Percentiles rank a stretch among this genome's conserved stretches.
Evolutionary conservation across 805 yeast species (phyloP).

Genomic region (Cyberlindnera subsufficiens): DNA sequence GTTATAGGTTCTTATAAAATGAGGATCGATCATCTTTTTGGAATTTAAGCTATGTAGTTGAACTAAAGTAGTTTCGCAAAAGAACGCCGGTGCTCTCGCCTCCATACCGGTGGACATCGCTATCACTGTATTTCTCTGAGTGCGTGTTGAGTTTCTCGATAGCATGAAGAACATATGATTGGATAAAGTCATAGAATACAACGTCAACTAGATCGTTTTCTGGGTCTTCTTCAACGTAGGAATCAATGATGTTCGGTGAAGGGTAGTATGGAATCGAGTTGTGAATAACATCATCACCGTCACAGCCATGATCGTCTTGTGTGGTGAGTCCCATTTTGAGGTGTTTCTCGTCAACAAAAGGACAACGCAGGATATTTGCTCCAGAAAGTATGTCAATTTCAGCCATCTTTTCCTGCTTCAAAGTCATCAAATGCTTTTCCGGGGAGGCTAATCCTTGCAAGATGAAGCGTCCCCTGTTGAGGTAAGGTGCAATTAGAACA

Average conservation of each 20-base stretch:
- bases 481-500: constrained; percentile 38
- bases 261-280: constrained; percentile 48
- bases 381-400: constrained; percentile 1
- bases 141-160: constrained; percentile 26
- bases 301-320: constrained; percentile 72
- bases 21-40: constrained; percentile 2
- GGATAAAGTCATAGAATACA: constrained; percentile 74
- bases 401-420: neutral
- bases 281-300: constrained; percentile 84
- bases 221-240: constrained; percentile 27
- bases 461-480: constrained; percentile 54
- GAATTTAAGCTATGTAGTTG: neutral
- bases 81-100: constrained; percentile 39
- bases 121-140: constrained; percentile 25
- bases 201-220: constrained; percentile 47
- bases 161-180: constrained; percentile 43
- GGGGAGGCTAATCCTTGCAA: constrained; percentile 14
- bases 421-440: constrained; percentile 1
- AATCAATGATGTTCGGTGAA: constrained; percentile 76
- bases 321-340: constrained; percentile 73
- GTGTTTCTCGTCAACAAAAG: constrained; percentile 9
- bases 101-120: constrained; percentile 34
- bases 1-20: constrained; percentile 1
- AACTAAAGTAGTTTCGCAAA: constrained; percentile 33
- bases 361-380: constrained; percentile 5